These are phyloP conservation scores for Chlamydomonas sp. DNA, from an alignment of 139 green algal species.

Conservation along the genomic window DNA sequence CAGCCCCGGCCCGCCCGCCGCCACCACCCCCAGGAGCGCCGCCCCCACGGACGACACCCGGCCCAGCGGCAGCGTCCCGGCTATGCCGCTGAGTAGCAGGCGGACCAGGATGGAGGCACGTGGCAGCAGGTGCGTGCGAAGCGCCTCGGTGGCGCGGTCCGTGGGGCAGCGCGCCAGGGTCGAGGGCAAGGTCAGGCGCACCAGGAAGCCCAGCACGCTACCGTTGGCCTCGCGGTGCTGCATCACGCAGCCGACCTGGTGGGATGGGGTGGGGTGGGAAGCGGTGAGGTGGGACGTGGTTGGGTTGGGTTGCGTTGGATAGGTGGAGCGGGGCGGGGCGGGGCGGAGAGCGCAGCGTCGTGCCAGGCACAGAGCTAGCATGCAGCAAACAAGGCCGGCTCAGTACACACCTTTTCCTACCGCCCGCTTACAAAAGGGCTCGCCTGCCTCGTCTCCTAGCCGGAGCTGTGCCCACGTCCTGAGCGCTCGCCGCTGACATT, in stretches of 20 bases:
- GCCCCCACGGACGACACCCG: constrained; percentile 57
- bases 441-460: no score
- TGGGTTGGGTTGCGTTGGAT: not conserved
- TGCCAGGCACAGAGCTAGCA: no score
- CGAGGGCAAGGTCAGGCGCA: constrained; percentile 56
- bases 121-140: constrained; percentile 29
- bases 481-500: not conserved
- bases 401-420: no score
- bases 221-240: constrained; percentile 82
- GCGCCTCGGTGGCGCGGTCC: constrained; percentile 1
- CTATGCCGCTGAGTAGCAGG: constrained; percentile 66
- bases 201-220: constrained; percentile 73
- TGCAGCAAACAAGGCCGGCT: no score
- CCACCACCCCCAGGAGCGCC: constrained; percentile 64
- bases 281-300: not conserved
- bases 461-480: not conserved
- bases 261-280: not conserved
- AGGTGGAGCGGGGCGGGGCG: no score
- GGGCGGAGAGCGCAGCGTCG: no score
- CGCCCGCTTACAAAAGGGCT: no score
- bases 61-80: constrained; percentile 60
- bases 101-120: constrained; percentile 5
- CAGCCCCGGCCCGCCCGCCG: constrained; percentile 49
- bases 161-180: constrained; percentile 8
- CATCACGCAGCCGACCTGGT: constrained; percentile 44